These are phyloP conservation scores for Marasmius oreades DNA, from an alignment of 1,284 basidiomycete species.

Conservation along the genomic window DNA sequence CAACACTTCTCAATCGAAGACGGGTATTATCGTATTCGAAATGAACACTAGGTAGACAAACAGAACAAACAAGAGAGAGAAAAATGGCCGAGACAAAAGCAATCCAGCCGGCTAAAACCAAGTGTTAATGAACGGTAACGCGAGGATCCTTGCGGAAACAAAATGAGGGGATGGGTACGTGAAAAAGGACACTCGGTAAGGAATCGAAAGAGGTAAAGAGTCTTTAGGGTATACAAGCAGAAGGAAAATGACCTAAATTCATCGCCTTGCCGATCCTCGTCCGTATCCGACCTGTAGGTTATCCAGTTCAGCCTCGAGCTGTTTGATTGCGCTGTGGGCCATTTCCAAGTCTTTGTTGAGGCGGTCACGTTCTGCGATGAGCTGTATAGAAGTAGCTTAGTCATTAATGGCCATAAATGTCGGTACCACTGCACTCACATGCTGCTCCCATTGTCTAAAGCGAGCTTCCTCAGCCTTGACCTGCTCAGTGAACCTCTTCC, in stretches of 20 bases:
- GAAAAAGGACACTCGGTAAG: background rate
- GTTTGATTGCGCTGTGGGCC: constrained; percentile 90
- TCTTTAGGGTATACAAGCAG: constrained; percentile 3
- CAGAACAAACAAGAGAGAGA: background rate
- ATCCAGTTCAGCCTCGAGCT: constrained; percentile 86
- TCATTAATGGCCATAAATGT: background rate
- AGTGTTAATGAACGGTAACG: background rate
- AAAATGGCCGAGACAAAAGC: background rate
- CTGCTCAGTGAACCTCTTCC: constrained; percentile 99
- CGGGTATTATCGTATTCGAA: too few species aligned
- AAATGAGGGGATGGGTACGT: background rate
- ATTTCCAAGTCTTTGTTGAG: constrained; percentile 96
- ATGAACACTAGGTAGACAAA: too few species aligned
- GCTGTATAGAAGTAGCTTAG: constrained; percentile 41
- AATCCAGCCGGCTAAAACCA: background rate
- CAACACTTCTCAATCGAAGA: too few species aligned
- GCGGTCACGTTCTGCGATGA: constrained; percentile 93
- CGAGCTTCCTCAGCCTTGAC: constrained; percentile 98
- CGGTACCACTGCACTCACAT: constrained; percentile 55
- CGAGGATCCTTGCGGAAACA: background rate
- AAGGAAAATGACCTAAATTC: constrained; percentile 19
- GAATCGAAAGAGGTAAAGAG: background rate
- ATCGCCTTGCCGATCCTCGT: constrained; percentile 70
- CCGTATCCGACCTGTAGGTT: constrained; percentile 85
- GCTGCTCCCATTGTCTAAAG: constrained; percentile 99